Base-by-base conservation (phyloP, 257 asterid species). In the Solanum clarkiae region DNA sequence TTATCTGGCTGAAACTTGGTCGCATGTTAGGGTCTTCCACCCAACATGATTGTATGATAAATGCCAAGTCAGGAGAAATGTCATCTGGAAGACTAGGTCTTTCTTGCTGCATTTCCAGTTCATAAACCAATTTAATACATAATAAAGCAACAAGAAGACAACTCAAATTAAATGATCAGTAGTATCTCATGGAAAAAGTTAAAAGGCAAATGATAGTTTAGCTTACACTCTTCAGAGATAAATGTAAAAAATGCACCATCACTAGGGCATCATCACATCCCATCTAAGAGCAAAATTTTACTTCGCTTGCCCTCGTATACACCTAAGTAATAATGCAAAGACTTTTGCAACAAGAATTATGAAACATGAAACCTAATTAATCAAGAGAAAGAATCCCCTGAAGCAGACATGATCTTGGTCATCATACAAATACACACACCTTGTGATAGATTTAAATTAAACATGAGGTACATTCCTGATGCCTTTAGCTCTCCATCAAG, bases 1-100 rank as follows among this genome's bases (percentile, higher is more conserved):
- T 91, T 49, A 96, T 96, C 91, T 93, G 99, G 88, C 92, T 89
- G 88, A 96, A 96, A 92, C 94, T 89, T 56, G 99, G 99, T 51
- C 99, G 92, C 94, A 96, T 85, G 75, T 93, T 94, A 9, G 99
- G 95, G 91, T 94, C 99, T 90, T 96, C 99, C n/a, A 96, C 99
- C 98, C 99, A 96, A 80, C 98, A 93, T 20, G 99, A 94, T 87
- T 92, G 98, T 44, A 94, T 91, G 87, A 94, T 90, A 77, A 92
- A 93, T 24, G 95, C 93, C 15, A 96, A 92, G 87, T 94, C 98
- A 0, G 94, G 83, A 42, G 98, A 91, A 56, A 89, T 87, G 84
- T 91, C 95, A 47, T 93, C 95, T 68, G 98, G 93, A 74, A 96
- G 84, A 81, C 8, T 72, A 55, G 99, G 99, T 90, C 99, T 91